phyloP scores from a whole-genome alignment of 2,329 filamentous ascomycete genomes.

The Dothideomycetes sp. region DNA sequence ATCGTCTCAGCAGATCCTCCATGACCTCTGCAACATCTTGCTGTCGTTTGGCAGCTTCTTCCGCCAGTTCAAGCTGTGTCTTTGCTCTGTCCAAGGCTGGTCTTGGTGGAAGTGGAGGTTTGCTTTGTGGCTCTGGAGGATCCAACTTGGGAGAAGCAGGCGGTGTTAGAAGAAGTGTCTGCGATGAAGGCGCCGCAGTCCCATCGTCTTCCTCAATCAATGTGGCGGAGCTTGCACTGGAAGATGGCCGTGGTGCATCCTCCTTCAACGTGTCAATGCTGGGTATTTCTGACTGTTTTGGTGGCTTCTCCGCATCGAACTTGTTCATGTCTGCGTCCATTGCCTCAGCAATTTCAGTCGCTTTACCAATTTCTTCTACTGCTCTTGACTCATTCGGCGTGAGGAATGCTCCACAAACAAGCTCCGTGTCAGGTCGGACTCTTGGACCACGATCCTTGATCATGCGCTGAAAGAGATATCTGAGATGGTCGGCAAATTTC shows the following conservation, averaged over 20 bases:
- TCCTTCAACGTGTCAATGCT: not conserved
- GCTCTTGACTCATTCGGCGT: constrained; percentile 1
- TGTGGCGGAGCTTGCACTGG: not conserved
- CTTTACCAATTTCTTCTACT: not conserved
- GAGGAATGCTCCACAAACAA: constrained; percentile 24
- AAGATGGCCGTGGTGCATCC: not conserved
- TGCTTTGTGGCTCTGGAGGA: constrained; percentile 15
- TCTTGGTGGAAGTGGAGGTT: constrained; percentile 48
- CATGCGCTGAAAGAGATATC: constrained; percentile 24
- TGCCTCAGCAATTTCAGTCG: not conserved
- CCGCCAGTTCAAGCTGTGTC: constrained; percentile 35
- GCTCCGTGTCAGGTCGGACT: constrained; percentile 22
- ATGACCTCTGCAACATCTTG: constrained; percentile 96
- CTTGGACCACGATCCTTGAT: constrained; percentile 18
- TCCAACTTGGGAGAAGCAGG: constrained; percentile 27
- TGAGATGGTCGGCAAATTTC: constrained; percentile 22
- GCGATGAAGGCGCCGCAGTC: constrained; percentile 13
- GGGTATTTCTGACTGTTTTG: not conserved
- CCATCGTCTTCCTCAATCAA: constrained; percentile 10
- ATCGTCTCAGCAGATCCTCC: constrained; percentile 77
- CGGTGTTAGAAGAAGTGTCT: constrained; percentile 17
- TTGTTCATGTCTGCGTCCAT: constrained; percentile 6
- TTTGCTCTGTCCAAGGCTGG: constrained; percentile 21
- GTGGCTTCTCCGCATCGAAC: not conserved
- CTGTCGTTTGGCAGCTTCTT: constrained; percentile 51